Base-by-base conservation (phyloP, 164 flowering plant species). In the Aristolochia contorta region DNA sequence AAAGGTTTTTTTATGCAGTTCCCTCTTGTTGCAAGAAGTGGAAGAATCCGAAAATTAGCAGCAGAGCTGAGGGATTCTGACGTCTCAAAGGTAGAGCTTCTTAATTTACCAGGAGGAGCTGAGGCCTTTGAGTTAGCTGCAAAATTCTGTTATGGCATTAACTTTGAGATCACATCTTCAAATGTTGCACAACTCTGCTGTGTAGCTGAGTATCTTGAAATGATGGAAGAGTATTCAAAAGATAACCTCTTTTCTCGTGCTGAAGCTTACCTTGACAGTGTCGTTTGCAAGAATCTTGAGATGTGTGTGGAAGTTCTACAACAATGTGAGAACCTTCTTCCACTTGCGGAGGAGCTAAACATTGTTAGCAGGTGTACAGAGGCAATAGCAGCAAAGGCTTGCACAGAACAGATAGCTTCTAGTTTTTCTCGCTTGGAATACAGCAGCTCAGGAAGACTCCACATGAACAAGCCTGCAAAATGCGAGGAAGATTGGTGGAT, bases 401-500 rank as follows among this genome's bases (percentile, higher is more conserved):
- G 96, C 58, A 82, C 74, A 6, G 98, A 92, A 76, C 96, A 87
- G 64, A 87, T 87, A 62, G 95, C 96, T 25, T 89, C 98, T 33
- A 85, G 96, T 59, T 89, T 89, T 67, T 87, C 93, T 2, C 82
- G 90, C 41, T 67, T 87, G 56, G 95, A 89, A 75, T 85, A 89
- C 59, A 89, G 96, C 79, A 80, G 91, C 75, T 87, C 95, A 3
- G 97, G 95, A 6, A 74, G 95, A 72, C 89, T 87, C 47, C 87
- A 84, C 63, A 80, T 80, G 86, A 82, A 76, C 77, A 74, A 75
- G 66, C 89, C 78, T 46, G 72, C 80, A 23, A 89, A 85, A 65
- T 72, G 81, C 64, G 89, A 77, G 20, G 82, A 79, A 12, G 96
- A 87, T 63, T 89, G 96, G 96, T 91, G 96, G 96, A 81, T 86